These are phyloP conservation scores for Gamsiella multidivaricata DNA, from an alignment of 192 early-diverging fungal species.

Conservation along the genomic window DNA sequence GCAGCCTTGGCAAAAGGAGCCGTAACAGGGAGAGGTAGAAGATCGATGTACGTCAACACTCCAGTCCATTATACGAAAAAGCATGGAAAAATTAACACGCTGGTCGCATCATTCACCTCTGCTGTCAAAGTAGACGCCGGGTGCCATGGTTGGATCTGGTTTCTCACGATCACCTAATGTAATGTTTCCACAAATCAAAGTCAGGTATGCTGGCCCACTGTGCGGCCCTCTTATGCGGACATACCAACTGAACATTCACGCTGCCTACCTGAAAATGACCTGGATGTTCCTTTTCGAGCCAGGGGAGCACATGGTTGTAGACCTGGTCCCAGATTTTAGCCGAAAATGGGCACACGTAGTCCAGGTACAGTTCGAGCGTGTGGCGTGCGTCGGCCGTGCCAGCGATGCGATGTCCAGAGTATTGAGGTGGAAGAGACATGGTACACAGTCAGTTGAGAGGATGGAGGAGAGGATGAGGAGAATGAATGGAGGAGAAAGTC, in stretches of 20 bases:
- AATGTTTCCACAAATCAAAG: too few species aligned
- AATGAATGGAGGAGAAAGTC: neutral
- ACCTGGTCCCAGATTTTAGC: conserved; percentile 51
- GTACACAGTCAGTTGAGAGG: neutral
- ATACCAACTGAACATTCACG: neutral
- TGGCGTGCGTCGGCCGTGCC: conserved; percentile 55
- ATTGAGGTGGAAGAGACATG: conserved; percentile 18
- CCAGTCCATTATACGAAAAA: too few species aligned
- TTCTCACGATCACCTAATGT: conserved; percentile 71
- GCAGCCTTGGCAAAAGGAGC: conserved; percentile 58
- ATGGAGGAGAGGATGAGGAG: neutral
- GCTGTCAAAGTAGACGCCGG: conserved; percentile 77
- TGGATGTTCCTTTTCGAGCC: conserved; percentile 53
- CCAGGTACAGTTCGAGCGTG: conserved; percentile 63
- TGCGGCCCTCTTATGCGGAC: too few species aligned
- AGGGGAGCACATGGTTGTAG: conserved; percentile 66
- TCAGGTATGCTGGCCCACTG: too few species aligned
- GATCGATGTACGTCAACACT: too few species aligned
- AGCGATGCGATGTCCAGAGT: conserved; percentile 54
- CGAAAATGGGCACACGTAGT: conserved; percentile 77
- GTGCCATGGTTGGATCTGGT: conserved; percentile 92
- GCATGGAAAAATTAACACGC: too few species aligned
- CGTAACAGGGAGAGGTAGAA: too few species aligned
- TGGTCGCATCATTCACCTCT: conserved; percentile 60
- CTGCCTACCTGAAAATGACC: conserved; percentile 57